Evolutionary conservation across 495 filamentous ascomycete genomes (phyloP).

Genomic region (Trichoderma erinaceum): DNA sequence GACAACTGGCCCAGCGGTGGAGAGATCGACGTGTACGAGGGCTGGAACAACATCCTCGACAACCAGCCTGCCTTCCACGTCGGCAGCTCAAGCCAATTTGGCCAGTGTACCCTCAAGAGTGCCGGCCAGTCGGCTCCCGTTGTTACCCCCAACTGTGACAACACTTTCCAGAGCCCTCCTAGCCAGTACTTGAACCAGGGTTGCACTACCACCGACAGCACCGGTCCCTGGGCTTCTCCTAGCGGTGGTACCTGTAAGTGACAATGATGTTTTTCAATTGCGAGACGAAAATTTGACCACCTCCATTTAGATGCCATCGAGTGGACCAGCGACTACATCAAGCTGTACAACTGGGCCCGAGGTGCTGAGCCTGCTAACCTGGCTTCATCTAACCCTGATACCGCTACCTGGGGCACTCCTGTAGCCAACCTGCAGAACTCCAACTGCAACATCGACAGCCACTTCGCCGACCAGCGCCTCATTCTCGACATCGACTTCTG

Average conservation of each 20-base stretch:
- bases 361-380: constrained; percentile 37
- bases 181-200: constrained; percentile 30
- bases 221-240: constrained; percentile 56
- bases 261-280: not conserved
- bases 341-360: constrained; percentile 69
- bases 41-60: constrained; percentile 57
- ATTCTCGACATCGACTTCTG: constrained; percentile 47
- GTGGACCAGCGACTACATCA: constrained; percentile 58
- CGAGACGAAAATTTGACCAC: not conserved
- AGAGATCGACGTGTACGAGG: constrained; percentile 88
- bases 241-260: constrained; percentile 54
- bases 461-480: constrained; percentile 42
- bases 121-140: constrained; percentile 42
- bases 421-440: constrained; percentile 42
- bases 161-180: constrained; percentile 23
- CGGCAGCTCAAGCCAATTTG: constrained; percentile 48
- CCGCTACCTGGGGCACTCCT: constrained; percentile 59
- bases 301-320: constrained; percentile 53
- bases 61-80: constrained; percentile 75
- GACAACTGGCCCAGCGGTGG: constrained; percentile 69
- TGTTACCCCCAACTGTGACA: constrained; percentile 51
- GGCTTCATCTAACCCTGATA: constrained; percentile 54
- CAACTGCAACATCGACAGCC: constrained; percentile 38
- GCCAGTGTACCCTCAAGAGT: constrained; percentile 47
- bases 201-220: constrained; percentile 35